phyloP scores from a whole-genome alignment of 106 monocot species.

The Phalaenopsis equestris region DNA sequence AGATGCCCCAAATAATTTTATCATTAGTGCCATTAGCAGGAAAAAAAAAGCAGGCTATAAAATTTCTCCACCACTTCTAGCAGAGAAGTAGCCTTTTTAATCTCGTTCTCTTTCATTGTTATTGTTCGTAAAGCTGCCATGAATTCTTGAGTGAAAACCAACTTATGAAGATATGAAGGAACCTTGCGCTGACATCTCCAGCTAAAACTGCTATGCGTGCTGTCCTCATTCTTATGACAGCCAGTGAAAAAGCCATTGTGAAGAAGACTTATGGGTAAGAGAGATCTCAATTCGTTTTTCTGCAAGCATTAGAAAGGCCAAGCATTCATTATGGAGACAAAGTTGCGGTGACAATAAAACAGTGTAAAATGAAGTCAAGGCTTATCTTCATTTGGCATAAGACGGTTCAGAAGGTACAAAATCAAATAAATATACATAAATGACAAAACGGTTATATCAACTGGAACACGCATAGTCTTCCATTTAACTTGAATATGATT shows the following conservation, averaged over 20 bases:
- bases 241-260: slow-evolving; percentile 52
- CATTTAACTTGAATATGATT: no score
- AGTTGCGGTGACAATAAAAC: background rate
- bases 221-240: slow-evolving; percentile 5
- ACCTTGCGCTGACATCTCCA: slow-evolving; percentile 88
- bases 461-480: no score
- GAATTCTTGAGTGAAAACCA: slow-evolving; percentile 84
- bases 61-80: slow-evolving; percentile 45
- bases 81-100: slow-evolving; percentile 40
- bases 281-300: slow-evolving; percentile 90
- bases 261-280: slow-evolving; percentile 65
- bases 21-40: background rate
- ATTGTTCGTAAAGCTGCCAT: slow-evolving; percentile 61
- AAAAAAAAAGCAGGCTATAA: background rate
- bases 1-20: background rate
- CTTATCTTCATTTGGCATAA: no score
- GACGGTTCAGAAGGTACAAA: no score
- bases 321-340: slow-evolving; percentile 1
- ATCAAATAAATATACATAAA: no score
- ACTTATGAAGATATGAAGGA: slow-evolving; percentile 64
- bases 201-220: slow-evolving; percentile 44
- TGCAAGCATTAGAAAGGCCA: slow-evolving; percentile 20
- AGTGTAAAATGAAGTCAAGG: no score
- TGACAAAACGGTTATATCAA: no score
- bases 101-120: slow-evolving; percentile 62